Evolutionary conservation across 176 grass and related monocot genomes (phyloP), one percentile per base, ranked within the genome.

Genomic region (Lolium perenne): DNA sequence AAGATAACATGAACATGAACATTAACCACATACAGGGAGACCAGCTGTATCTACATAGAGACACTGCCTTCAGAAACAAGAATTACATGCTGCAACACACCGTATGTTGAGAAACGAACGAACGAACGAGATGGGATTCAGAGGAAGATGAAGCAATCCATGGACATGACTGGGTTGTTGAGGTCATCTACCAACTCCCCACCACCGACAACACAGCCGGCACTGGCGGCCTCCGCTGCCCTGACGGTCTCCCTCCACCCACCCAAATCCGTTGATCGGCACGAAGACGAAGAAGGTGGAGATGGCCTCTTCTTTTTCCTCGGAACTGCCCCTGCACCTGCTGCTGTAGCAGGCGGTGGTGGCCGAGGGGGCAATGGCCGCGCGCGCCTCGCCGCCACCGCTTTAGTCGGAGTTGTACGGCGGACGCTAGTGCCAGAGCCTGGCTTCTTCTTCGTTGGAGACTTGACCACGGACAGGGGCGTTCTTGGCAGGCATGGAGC

Each of bases 131-230:
- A 40, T 5, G 3, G 35, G 6, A 18, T 85, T n/a, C 73, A 90
- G 80, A 86, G 29, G 66, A 90, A 86, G 74, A 90, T 83, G 66
- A 86, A 90, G 84, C 84, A 83, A 54, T 90, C 88, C 84, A 90
- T 90, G 35, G 84, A 78, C 45, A 90, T 83, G 72, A 86, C 64
- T 1, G 88, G 88, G 43, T 90, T 90, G 32, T 61, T 90, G 72
- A 90, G 76, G 5, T 90, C 72, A 13, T 73, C 67, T 11, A 69
- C 7, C 32, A 69, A 69, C 38, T 69, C 65, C 2, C 70, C 61
- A 43, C 59, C 15, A 23, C 25, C 41, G 41, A 43, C 41, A 43
- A 8, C 6, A 60, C 25, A 26, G 17, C 8, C 75, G 14, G 16
- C 26, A 29, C 0, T 7, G 41, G 41, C 15, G 15, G 8, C 51